Percentiles rank a stretch among this genome's conserved stretches.
Evolutionary conservation across 106 monocot species (phyloP).

Genomic region (Allium fistulosum): DNA sequence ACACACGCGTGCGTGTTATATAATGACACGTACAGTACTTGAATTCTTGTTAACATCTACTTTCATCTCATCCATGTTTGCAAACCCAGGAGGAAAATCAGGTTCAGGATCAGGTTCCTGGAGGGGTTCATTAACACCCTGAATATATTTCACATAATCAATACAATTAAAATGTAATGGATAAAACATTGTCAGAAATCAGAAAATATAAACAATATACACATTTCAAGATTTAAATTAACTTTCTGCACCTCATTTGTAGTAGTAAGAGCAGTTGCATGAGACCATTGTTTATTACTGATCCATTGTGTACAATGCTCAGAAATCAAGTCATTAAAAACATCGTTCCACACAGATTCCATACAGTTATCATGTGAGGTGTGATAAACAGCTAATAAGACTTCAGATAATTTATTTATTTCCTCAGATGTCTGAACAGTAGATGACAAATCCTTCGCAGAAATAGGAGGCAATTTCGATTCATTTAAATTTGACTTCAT

Average conservation of each 20-base stretch:
- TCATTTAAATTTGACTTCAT: slow-evolving; percentile 24
- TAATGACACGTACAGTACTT: neutral
- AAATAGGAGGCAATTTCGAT: slow-evolving; percentile 4
- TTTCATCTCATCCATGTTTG: slow-evolving; percentile 2
- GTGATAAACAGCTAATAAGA: slow-evolving; percentile 35
- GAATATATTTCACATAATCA: neutral
- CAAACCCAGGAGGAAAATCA: slow-evolving; percentile 9
- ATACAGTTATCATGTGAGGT: slow-evolving; percentile 56
- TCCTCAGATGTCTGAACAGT: slow-evolving; percentile 2
- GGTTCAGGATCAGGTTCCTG: neutral
- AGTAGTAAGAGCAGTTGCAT: slow-evolving; percentile 3
- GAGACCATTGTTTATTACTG: slow-evolving; percentile 44
- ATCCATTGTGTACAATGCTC: slow-evolving; percentile 53
- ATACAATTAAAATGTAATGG: neutral
- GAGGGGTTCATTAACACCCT: slow-evolving; percentile 9
- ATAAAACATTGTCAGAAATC: neutral
- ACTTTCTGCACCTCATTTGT: slow-evolving; percentile 11
- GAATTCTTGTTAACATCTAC: neutral
- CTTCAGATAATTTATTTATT: slow-evolving; percentile 30
- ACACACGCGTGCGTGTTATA: neutral
- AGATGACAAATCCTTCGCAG: slow-evolving; percentile 3
- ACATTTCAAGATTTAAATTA: neutral
- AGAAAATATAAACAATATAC: neutral
- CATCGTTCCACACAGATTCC: slow-evolving; percentile 62
- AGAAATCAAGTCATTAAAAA: slow-evolving; percentile 54